Evolutionary conservation across 352 stramenopile genomes (phyloP), one percentile per base, ranked within the genome.

Genomic region (Lagenidium giganteum): DNA sequence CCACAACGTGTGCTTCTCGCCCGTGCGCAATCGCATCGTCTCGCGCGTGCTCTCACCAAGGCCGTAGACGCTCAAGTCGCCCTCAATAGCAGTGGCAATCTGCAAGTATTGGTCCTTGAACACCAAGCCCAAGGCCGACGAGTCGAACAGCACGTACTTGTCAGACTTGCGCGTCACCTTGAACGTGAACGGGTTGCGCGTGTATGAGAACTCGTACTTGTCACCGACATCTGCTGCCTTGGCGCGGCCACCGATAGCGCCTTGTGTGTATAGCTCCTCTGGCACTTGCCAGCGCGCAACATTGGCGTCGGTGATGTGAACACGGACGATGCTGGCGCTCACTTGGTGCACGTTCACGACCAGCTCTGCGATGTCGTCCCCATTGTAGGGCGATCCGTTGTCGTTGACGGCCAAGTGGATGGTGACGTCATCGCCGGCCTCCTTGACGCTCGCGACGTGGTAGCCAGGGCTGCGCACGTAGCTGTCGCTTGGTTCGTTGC

Each of bases 251-350:
- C n/a, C n/a, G n/a, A n/a, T n/a, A n/a, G 49, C 51, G 20, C 57
- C 64, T 24, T 67, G 42, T 8, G 64, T 39, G 40, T 66, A 76
- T 13, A 81, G 37, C 12, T 33, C 56, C 25, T 16, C 43, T 2
- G 68, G 64, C 11, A 81, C 65, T 30, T 81, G 62, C 68, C 68
- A 81, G 8, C 68, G 68, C 28, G 70, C 59, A 29, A 17, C 52
- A 38, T 62, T 72, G 54, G 72, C 72, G 52, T 77, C 68, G 5
- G 53, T 54, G 48, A 77, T 81, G 45, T 77, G 74, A 39, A 77
- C 53, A 5, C 65, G 68, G 7, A 81, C 52, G 16, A 34, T 63
- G 42, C 74, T 62, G 23, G 62, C 32, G 12, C 44, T 66, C 9
- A 14, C 28, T 45, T 72, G 66, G 36, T 46, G 54, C 3, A 77